These are phyloP conservation scores for Periconia sp. DNA, from an alignment of 2,329 filamentous ascomycete genomes.

Conservation along the genomic window DNA sequence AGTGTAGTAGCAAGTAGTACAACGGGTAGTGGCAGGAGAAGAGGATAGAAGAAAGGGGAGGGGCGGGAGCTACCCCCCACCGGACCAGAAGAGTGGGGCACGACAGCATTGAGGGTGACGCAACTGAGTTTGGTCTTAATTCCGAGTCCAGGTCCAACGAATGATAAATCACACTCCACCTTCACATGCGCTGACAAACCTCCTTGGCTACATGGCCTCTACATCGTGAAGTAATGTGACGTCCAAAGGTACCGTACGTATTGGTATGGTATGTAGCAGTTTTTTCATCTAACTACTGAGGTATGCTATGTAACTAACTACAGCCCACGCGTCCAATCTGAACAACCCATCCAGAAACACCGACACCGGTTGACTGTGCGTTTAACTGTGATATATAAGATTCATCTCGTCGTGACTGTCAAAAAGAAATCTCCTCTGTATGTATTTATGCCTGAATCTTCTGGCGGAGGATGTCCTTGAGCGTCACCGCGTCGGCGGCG, in stretches of 20 bases:
- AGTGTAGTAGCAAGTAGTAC: constrained; percentile 10
- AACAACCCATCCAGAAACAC: background rate
- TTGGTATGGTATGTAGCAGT: background rate
- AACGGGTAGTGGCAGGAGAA: constrained; percentile 3
- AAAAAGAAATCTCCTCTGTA: background rate
- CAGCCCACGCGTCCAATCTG: background rate
- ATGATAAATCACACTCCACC: constrained; percentile 27
- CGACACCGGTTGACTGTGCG: background rate
- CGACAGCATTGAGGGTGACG: constrained; percentile 24
- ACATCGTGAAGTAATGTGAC: too few relatives aligned
- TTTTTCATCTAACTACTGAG: too few relatives aligned
- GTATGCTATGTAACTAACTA: background rate
- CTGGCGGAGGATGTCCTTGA: constrained; percentile 87
- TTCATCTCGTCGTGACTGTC: background rate
- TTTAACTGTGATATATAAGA: background rate
- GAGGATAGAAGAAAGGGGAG: background rate
- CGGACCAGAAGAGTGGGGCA: constrained; percentile 29
- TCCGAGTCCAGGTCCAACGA: constrained; percentile 24
- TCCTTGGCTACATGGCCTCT: background rate
- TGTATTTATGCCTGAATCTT: constrained; percentile 65
- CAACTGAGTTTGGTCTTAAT: constrained; percentile 18
- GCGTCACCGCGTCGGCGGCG: constrained; percentile 88
- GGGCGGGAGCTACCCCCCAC: constrained; percentile 3
- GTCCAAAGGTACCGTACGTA: too few relatives aligned
- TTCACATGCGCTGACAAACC: constrained; percentile 12